These are phyloP conservation scores for Podospora conica DNA, from an alignment of 495 filamentous ascomycete species.

Conservation along the genomic window DNA sequence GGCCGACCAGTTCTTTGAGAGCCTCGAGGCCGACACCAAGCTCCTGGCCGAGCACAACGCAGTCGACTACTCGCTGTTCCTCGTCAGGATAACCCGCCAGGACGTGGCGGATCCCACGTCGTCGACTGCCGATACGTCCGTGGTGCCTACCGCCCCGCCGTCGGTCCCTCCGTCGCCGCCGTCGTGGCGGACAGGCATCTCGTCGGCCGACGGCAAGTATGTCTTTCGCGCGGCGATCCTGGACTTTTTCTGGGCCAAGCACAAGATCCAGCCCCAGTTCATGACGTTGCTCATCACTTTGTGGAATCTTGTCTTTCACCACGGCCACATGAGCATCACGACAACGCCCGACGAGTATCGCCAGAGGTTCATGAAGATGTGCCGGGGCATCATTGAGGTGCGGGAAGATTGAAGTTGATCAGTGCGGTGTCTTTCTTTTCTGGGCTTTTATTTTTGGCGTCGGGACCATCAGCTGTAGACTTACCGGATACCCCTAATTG, in stretches of 20 bases:
- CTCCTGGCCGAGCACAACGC: slow-evolving; percentile 54
- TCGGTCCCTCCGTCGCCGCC: slow-evolving; percentile 29
- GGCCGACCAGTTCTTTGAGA: slow-evolving; percentile 44
- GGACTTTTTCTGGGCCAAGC: slow-evolving; percentile 69
- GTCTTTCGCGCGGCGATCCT: slow-evolving; percentile 56
- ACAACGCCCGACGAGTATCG: slow-evolving; percentile 61
- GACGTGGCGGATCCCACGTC: slow-evolving; percentile 19
- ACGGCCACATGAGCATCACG: slow-evolving; percentile 66
- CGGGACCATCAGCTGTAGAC: not conserved
- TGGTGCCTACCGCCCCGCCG: slow-evolving; percentile 25
- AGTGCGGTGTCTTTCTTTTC: not conserved
- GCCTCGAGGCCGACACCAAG: slow-evolving; percentile 51
- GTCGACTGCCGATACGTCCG: slow-evolving; percentile 9
- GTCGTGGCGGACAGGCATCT: slow-evolving; percentile 52
- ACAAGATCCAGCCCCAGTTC: slow-evolving; percentile 54
- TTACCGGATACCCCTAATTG: not conserved
- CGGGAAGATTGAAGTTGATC: slow-evolving; percentile 20
- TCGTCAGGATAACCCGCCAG: slow-evolving; percentile 45
- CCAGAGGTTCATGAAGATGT: slow-evolving; percentile 58
- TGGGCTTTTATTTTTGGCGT: not conserved
- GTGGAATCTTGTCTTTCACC: slow-evolving; percentile 50
- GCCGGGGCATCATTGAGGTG: slow-evolving; percentile 49
- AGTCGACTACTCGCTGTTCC: slow-evolving; percentile 64
- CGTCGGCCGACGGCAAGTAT: slow-evolving; percentile 54
- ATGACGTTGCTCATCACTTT: slow-evolving; percentile 56